These are phyloP conservation scores for Prunus davidiana DNA, from an alignment of 306 rosid genomes.

Conservation along the genomic window DNA sequence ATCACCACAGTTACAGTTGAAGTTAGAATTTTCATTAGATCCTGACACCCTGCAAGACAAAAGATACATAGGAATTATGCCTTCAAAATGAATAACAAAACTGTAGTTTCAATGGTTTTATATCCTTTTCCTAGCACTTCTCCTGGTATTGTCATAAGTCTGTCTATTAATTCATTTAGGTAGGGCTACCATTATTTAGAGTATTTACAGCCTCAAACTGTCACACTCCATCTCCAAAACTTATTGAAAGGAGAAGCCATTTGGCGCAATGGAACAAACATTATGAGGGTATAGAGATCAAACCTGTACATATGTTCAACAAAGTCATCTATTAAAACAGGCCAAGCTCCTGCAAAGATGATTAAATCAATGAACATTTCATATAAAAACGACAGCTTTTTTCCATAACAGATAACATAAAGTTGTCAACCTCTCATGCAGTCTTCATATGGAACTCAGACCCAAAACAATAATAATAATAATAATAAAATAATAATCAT, in stretches of 20 bases:
- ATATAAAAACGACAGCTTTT: neutral
- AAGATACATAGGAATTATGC: constrained; percentile 4
- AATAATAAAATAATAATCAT: neutral
- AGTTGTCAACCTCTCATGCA: neutral
- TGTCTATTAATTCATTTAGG: neutral
- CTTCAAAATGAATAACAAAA: constrained; percentile 15
- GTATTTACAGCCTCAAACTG: neutral
- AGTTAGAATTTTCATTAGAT: constrained; percentile 40
- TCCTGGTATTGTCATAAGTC: neutral
- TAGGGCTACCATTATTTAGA: neutral
- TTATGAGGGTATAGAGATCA: constrained; percentile 29
- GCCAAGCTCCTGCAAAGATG: constrained; percentile 92
- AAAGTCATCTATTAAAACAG: constrained; percentile 90
- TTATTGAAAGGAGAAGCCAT: neutral
- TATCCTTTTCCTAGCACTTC: neutral
- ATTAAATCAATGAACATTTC: constrained; percentile 7
- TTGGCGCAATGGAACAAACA: neutral
- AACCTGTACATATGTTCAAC: constrained; percentile 98
- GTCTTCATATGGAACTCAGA: neutral
- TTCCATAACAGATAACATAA: neutral
- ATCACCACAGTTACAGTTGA: constrained; percentile 62
- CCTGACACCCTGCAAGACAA: constrained; percentile 58
- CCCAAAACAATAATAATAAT: neutral
- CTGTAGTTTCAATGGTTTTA: no score
- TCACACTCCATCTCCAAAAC: neutral